Evolutionary conservation across 768 basidiomycete genomes (phyloP), one percentile per base, ranked within the genome.

Genomic region (Suillus placidus): DNA sequence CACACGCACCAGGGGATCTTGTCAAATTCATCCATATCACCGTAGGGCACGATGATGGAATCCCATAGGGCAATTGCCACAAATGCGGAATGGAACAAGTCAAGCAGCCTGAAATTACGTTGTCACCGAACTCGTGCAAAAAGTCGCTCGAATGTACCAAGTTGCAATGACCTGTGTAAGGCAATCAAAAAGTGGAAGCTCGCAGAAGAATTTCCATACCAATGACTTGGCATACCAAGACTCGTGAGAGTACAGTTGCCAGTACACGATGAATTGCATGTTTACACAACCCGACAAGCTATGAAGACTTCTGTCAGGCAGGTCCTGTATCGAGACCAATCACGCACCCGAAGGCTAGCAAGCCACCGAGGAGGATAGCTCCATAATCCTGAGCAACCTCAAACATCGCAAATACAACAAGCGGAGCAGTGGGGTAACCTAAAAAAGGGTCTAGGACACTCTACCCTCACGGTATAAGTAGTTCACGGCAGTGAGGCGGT

Each of bases 221-320:
- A 74, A 43, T 0, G 20, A 58, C 55, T 67, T 70, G 37, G 42
- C 66, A 26, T 37, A 54, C 74, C 64, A 68, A 38, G 47, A 54
- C 16, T 73, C 73, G 4, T 10, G 10, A 6, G 71, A n/a, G 37
- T 69, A 68, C 32, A 42, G 6, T 32, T 65, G 67, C 71, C 64
- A 74, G 55, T 73, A 74, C 57, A 73, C 30, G 12, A 71, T 23
- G 43, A 67, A 71, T 68, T 73, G 73, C 68, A 74, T 67, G 35
- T 57, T 69, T 35, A 74, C 62, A 45, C 73, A 74, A 60, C 73
- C 73, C 6, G 73, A 73, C 47, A 73, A 67, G 47, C 73, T 73
- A 63, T 26, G 23, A 35, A 26, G 18, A 40, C 23, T 57, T 14
- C 23, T 42, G 16, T 52, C 14, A 12, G 42, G 60, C 62, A 6